Evolutionary conservation across 2,329 filamentous ascomycete genomes (phyloP).

Genomic region (Tolypocladium ophioglossoides): DNA sequence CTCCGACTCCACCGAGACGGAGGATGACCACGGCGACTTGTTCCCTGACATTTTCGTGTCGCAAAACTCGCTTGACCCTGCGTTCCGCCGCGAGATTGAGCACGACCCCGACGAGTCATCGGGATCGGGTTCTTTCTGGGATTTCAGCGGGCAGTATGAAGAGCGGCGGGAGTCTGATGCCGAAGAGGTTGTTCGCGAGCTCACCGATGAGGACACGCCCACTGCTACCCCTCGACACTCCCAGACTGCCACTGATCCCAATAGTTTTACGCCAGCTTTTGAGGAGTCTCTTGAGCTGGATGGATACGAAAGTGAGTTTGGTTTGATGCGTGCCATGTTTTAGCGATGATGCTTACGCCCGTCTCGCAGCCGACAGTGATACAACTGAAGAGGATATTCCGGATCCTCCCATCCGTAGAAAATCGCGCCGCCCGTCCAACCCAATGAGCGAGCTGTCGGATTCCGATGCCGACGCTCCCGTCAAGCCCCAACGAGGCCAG

Average conservation of each 20-base stretch:
- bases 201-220: constrained; percentile 31
- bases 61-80: constrained; percentile 61
- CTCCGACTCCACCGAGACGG: constrained; percentile 53
- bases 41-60: constrained; percentile 73
- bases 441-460: constrained; percentile 33
- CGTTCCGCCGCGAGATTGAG: constrained; percentile 64
- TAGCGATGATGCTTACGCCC: constrained; percentile 21
- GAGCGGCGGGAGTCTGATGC: constrained; percentile 30
- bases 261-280: constrained; percentile 17
- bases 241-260: constrained; percentile 12
- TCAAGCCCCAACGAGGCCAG: constrained; percentile 37
- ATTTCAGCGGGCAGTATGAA: constrained; percentile 40
- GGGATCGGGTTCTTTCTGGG: constrained; percentile 52
- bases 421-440: constrained; percentile 30
- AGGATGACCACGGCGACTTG: constrained; percentile 52
- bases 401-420: constrained; percentile 37
- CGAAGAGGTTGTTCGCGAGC: constrained; percentile 25
- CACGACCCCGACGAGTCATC: constrained; percentile 51
- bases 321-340: constrained; percentile 3
- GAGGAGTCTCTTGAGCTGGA: constrained; percentile 34
- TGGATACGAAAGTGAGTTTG: constrained; percentile 49
- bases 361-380: constrained; percentile 43
- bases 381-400: constrained; percentile 51
- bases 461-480: constrained; percentile 37
- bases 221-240: constrained; percentile 29